Conservation (phyloP, 345 rosid species). For the Pistacia vera region DNA sequence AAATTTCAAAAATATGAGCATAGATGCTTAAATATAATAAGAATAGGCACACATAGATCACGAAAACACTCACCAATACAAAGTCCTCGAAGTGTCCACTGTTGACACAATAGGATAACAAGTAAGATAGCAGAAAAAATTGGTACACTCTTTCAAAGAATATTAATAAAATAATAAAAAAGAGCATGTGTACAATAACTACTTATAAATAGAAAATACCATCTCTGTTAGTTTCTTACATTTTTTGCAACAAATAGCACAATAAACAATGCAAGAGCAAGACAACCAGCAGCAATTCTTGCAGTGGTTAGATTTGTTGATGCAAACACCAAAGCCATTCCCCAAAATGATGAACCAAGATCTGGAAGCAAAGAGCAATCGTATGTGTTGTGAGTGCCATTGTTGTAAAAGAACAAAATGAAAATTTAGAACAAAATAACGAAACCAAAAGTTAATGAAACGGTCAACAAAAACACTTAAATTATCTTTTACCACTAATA, state of each 20-base stretch:
- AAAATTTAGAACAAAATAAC: neutral
- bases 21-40: neutral
- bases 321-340: constrained; percentile 95
- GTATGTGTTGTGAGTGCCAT: constrained; percentile 3
- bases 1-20: constrained; percentile 10
- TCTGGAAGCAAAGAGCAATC: constrained; percentile 45
- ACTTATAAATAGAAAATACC: constrained; percentile 7
- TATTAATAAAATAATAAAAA: neutral
- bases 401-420: neutral
- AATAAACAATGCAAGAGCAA: constrained; percentile 71
- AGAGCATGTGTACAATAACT: neutral
- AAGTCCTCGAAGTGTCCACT: constrained; percentile 98
- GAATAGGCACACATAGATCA: constrained; percentile 11
- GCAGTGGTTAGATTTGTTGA: constrained; percentile 86
- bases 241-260: constrained; percentile 91
- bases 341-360: constrained; percentile 99
- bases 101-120: constrained; percentile 21
- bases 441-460: neutral
- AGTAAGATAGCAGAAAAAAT: constrained; percentile 12
- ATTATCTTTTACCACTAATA: neutral
- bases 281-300: constrained; percentile 93
- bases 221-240: constrained; percentile 46
- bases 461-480: neutral
- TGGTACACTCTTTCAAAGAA: constrained; percentile 14
- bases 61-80: constrained; percentile 65